Percentiles rank a stretch among this genome's conserved stretches.
Evolutionary conservation across 148 eudicot genomes (phyloP).

Genomic region (Vaccinium macrocarpon): DNA sequence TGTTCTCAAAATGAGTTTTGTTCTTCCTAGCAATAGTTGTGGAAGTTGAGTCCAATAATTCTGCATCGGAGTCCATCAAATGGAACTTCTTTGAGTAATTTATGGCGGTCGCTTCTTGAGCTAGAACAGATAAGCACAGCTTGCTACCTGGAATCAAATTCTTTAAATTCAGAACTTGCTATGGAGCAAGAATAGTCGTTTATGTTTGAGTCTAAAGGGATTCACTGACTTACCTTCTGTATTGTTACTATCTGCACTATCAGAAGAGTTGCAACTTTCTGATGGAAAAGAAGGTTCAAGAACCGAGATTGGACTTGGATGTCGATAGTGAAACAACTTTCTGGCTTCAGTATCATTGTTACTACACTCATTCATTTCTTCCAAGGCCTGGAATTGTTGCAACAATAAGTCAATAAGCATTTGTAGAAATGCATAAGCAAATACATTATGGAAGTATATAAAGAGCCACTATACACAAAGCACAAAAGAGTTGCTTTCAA

Average conservation of each 20-base stretch:
- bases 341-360: conserved; percentile 36
- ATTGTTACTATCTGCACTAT: conserved; percentile 45
- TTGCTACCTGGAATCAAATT: conserved; percentile 52
- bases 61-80: conserved; percentile 49
- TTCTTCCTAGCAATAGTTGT: conserved; percentile 26
- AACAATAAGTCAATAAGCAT: conserved; percentile 2
- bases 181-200: not conserved
- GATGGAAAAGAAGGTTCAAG: conserved; percentile 62
- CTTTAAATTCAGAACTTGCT: not conserved
- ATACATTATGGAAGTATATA: not conserved
- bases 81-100: conserved; percentile 32
- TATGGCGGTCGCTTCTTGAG: conserved; percentile 37
- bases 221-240: conserved; percentile 50
- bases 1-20: conserved; percentile 6
- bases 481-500: not conserved
- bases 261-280: conserved; percentile 79
- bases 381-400: conserved; percentile 30
- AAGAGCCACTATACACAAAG: not conserved
- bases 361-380: conserved; percentile 35
- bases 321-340: conserved; percentile 41
- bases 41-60: conserved; percentile 84
- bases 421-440: not conserved
- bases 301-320: conserved; percentile 82
- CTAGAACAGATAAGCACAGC: conserved; percentile 58
- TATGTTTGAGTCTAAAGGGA: not conserved